Percentiles rank a stretch among this genome's conserved stretches.
phyloP scores from a whole-genome alignment of 139 green algal species.

The Closterium sp. region DNA sequence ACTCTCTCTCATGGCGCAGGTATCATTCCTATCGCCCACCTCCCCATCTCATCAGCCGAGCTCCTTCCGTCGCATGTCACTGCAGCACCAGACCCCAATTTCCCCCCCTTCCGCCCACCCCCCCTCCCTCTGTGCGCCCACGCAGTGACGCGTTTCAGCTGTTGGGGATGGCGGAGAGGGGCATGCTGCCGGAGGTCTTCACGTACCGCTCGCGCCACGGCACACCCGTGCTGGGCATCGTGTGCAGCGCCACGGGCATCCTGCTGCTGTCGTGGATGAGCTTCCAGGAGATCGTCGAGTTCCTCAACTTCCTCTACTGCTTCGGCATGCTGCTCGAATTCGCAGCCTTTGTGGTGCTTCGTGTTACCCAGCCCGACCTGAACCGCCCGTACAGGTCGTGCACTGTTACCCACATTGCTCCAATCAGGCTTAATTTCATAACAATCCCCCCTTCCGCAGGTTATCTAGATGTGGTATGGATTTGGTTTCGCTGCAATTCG shows the following conservation, averaged over 20 bases:
- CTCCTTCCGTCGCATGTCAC: no score
- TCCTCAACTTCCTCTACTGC: conserved; percentile 95
- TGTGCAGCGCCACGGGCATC: conserved; percentile 77
- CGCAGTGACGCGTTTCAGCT: conserved; percentile 83
- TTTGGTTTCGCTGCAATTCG: neutral
- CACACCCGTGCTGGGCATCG: conserved; percentile 84
- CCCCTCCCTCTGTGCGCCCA: neutral
- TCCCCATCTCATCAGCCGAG: no score
- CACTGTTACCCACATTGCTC: neutral
- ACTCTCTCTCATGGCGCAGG: no score
- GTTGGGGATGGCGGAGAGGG: conserved; percentile 92
- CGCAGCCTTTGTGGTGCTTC: conserved; percentile 83
- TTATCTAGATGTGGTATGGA: no score
- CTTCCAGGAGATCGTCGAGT: conserved; percentile 76
- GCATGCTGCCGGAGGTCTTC: conserved; percentile 81
- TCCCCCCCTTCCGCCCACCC: neutral
- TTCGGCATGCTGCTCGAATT: conserved; percentile 94
- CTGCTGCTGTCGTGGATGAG: conserved; percentile 52
- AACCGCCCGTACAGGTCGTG: conserved; percentile 59
- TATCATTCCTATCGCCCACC: no score
- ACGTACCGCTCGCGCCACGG: conserved; percentile 69
- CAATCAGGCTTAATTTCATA: neutral
- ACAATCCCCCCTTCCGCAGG: no score
- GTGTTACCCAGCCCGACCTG: conserved; percentile 69
- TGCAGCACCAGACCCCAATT: no score